Conservation (phyloP, 148 eudicot genomes). For the Gaultheria prostrata region DNA sequence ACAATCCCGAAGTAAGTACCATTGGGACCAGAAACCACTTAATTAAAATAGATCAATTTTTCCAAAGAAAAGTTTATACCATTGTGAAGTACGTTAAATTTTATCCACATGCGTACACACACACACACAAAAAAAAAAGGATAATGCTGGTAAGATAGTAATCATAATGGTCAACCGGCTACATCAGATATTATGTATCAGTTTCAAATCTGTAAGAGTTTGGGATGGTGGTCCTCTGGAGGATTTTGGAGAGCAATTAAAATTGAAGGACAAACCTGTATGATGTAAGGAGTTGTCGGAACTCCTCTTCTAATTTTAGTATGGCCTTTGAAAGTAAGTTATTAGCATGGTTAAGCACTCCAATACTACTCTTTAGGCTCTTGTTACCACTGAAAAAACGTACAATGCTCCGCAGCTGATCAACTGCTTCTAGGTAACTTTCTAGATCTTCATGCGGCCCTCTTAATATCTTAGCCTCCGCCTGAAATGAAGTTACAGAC, state of each 20-base stretch:
- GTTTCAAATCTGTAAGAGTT: background rate
- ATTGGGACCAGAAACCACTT: background rate
- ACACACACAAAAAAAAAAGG: background rate
- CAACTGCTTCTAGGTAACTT: conserved; percentile 81
- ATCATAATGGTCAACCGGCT: background rate
- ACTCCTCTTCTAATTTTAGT: conserved; percentile 76
- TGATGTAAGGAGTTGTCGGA: conserved; percentile 54
- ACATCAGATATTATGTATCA: background rate
- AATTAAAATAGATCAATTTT: background rate
- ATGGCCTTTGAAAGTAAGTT: conserved; percentile 61
- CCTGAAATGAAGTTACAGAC: conserved; percentile 35
- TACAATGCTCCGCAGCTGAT: conserved; percentile 56
- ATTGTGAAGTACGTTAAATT: background rate
- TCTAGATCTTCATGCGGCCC: conserved; percentile 98
- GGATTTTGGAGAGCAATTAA: background rate
- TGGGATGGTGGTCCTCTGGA: background rate
- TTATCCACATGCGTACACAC: background rate
- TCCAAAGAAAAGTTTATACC: background rate
- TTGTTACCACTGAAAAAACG: conserved; percentile 59
- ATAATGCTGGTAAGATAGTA: background rate
- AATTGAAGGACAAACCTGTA: conserved; percentile 49
- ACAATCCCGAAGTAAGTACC: background rate
- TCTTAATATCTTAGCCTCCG: conserved; percentile 75
- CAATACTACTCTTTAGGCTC: conserved; percentile 47
- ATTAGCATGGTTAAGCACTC: conserved; percentile 55